These are phyloP conservation scores for Aspergillus phoenicis DNA, from an alignment of 2,329 filamentous ascomycete species.

Conservation along the genomic window DNA sequence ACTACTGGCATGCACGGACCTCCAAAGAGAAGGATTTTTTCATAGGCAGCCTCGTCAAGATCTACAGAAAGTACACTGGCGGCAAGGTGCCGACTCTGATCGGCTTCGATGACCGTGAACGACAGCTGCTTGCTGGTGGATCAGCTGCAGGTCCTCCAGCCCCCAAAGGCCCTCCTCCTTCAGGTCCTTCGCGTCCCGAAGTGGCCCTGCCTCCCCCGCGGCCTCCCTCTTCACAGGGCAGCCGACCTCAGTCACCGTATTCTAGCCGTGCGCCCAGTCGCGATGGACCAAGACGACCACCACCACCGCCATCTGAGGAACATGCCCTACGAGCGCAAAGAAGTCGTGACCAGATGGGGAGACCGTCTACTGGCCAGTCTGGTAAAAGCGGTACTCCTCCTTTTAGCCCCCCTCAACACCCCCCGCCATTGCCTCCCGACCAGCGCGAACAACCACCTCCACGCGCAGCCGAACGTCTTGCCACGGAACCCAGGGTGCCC, in stretches of 20 bases:
- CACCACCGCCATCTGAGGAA: constrained; percentile 41
- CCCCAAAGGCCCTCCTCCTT: constrained; percentile 27
- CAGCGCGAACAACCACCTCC: constrained; percentile 29
- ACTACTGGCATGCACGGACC: constrained; percentile 94
- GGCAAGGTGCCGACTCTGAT: constrained; percentile 76
- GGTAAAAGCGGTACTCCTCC: constrained; percentile 38
- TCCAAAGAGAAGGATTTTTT: constrained; percentile 99
- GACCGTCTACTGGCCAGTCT: constrained; percentile 40
- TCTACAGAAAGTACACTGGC: constrained; percentile 93
- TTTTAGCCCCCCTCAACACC: constrained; percentile 29
- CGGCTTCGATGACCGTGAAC: constrained; percentile 80
- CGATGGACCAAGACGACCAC: constrained; percentile 37
- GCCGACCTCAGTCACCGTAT: constrained; percentile 33
- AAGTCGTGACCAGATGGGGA: constrained; percentile 45
- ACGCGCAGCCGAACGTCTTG: constrained; percentile 27
- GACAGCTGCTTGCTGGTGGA: constrained; percentile 70
- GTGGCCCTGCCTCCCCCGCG: constrained; percentile 30
- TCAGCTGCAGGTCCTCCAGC: constrained; percentile 13
- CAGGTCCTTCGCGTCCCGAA: constrained; percentile 26
- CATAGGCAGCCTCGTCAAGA: constrained; percentile 92
- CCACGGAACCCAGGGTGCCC: constrained; percentile 20
- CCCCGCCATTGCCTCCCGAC: constrained; percentile 26
- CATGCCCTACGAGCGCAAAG: constrained; percentile 38
- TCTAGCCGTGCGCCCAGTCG: constrained; percentile 40
- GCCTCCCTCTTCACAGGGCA: constrained; percentile 31